Percentiles rank a stretch among this genome's conserved stretches.
These are phyloP conservation scores for Ogataea haglerorum DNA, from an alignment of 805 yeast species.

Conservation along the genomic window DNA sequence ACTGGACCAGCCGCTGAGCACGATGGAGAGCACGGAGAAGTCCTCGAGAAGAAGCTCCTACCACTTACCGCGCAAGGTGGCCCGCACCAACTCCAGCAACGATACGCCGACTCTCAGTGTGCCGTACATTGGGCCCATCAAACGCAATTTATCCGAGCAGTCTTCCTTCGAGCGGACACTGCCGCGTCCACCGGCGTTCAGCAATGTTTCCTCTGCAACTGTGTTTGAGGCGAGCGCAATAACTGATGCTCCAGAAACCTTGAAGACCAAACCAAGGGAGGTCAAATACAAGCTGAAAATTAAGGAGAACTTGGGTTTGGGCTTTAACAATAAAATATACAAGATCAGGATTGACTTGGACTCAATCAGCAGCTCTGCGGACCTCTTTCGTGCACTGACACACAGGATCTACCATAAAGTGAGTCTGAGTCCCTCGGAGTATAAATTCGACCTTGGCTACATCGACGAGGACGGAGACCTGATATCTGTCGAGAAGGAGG, in stretches of 20 bases:
- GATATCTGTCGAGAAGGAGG: constrained; percentile 32
- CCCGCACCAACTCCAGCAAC: constrained; percentile 17
- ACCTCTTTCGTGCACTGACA: constrained; percentile 11
- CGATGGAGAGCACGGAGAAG: constrained; percentile 24
- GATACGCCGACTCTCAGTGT: constrained; percentile 17
- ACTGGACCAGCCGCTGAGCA: constrained; percentile 29
- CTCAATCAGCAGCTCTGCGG: constrained; percentile 7
- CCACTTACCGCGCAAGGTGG: constrained; percentile 11
- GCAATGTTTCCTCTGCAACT: constrained; percentile 11
- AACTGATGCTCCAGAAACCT: constrained; percentile 1
- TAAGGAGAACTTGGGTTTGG: constrained; percentile 15
- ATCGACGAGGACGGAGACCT: constrained; percentile 38
- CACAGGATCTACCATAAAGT: constrained; percentile 20
- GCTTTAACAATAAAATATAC: constrained; percentile 25
- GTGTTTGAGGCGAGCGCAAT: constrained; percentile 9
- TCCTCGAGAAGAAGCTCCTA: constrained; percentile 22
- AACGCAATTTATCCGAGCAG: constrained; percentile 6
- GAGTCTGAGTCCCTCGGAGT: constrained; percentile 20
- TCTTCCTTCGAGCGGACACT: constrained; percentile 5
- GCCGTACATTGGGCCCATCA: constrained; percentile 21
- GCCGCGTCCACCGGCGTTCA: constrained; percentile 5
- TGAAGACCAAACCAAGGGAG: constrained; percentile 6
- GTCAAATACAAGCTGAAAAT: constrained; percentile 21
- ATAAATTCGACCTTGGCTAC: constrained; percentile 34
- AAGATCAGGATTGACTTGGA: constrained; percentile 20